A percentile compares a stretch with the other conserved stretches of the same genome.
Conservation (phyloP, 768 basidiomycete species). For the Ramaria sp. region DNA sequence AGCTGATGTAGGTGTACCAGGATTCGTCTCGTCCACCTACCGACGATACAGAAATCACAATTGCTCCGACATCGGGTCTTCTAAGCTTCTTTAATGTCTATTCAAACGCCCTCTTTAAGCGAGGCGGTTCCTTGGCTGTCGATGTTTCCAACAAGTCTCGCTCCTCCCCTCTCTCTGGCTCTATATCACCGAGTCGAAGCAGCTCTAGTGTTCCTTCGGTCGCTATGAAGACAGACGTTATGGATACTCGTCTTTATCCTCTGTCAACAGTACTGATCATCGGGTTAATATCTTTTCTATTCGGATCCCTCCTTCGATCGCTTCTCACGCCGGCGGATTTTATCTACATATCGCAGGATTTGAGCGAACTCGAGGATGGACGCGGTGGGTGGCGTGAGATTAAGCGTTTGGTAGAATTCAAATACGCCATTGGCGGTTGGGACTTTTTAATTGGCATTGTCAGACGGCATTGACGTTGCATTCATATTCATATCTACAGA, state of each 20-base stretch:
- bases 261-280: constrained; percentile 57
- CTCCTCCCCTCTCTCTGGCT: constrained; percentile 17
- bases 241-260: constrained; percentile 22
- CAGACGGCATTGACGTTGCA: constrained; percentile 41
- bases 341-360: constrained; percentile 61
- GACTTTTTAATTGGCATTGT: constrained; percentile 83
- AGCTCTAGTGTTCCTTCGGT: constrained; percentile 21
- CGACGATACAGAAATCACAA: background rate
- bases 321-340: constrained; percentile 87
- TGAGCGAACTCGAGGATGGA: constrained; percentile 17
- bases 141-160: constrained; percentile 9
- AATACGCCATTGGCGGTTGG: constrained; percentile 75
- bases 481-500: background rate
- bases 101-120: constrained; percentile 2
- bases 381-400: constrained; percentile 72
- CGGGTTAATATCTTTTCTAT: constrained; percentile 79
- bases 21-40: background rate
- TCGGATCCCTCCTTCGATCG: constrained; percentile 84
- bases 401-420: constrained; percentile 67
- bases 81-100: constrained; percentile 6
- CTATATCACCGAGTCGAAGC: background rate
- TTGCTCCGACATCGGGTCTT: constrained; percentile 7
- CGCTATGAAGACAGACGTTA: constrained; percentile 8
- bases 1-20: background rate
- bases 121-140: background rate